Percentiles rank a stretch among this genome's conserved stretches.
phyloP scores from a whole-genome alignment of 345 rosid species.

The Ceriops zippeliana region DNA sequence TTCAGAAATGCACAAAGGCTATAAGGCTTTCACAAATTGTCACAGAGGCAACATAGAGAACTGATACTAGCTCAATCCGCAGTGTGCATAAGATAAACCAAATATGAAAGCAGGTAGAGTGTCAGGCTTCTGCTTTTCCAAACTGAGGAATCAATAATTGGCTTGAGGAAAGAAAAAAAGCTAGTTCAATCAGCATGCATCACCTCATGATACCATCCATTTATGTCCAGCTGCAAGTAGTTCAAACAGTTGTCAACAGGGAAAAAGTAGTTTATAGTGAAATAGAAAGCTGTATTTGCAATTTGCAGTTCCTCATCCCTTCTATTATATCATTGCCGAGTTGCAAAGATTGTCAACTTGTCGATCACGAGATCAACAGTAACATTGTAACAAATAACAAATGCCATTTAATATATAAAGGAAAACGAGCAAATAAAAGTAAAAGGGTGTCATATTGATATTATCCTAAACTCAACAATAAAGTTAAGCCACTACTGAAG shows the following conservation, averaged over 20 bases:
- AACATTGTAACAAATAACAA: background rate
- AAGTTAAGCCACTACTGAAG: conserved; percentile 27
- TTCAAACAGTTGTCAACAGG: background rate
- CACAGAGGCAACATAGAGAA: background rate
- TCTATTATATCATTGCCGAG: background rate
- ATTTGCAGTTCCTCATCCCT: background rate
- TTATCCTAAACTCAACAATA: conserved; percentile 27
- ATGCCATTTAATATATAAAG: background rate
- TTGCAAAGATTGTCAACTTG: background rate
- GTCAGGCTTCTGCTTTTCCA: too few relatives aligned
- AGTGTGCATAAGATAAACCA: background rate
- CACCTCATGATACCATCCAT: background rate
- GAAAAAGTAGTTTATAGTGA: background rate
- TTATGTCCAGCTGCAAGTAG: background rate
- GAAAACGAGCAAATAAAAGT: conserved; percentile 1
- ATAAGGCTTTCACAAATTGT: background rate
- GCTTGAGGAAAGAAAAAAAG: background rate
- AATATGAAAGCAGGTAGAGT: too few relatives aligned
- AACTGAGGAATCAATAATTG: too few relatives aligned
- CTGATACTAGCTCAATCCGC: too few relatives aligned
- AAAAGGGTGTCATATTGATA: conserved; percentile 15
- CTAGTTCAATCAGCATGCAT: background rate
- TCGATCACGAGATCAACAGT: background rate
- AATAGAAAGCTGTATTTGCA: background rate
- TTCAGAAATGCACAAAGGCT: background rate